Conservation (phyloP, 2,329 filamentous ascomycete genomes). For the Sordariomycetes sp. region DNA sequence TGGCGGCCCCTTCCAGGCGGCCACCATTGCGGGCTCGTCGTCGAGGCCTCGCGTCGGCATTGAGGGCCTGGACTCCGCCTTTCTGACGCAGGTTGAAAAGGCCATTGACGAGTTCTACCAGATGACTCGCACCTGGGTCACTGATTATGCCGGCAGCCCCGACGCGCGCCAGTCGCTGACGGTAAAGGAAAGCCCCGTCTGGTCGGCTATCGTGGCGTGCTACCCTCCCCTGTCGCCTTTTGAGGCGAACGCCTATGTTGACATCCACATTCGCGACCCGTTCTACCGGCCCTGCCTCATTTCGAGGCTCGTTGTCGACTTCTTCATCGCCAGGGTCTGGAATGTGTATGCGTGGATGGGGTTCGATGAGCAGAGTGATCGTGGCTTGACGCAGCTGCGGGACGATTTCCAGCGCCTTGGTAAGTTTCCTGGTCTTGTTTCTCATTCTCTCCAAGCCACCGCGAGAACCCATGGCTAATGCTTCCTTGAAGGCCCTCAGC, state of each 20-base stretch:
- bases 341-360: constrained; percentile 26
- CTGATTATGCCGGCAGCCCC: neutral
- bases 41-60: neutral
- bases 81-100: neutral
- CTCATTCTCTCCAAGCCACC: neutral
- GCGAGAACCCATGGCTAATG: neutral
- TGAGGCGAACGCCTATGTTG: constrained; percentile 28
- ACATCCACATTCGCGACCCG: constrained; percentile 25
- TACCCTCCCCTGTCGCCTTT: constrained; percentile 24
- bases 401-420: constrained; percentile 23
- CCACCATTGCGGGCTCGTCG: neutral
- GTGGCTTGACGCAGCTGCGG: constrained; percentile 22
- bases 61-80: neutral
- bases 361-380: constrained; percentile 21
- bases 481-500: constrained; percentile 18
- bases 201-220: constrained; percentile 23
- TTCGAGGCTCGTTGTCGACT: constrained; percentile 29
- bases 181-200: constrained; percentile 12
- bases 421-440: constrained; percentile 9
- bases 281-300: constrained; percentile 30
- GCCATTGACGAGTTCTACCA: neutral
- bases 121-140: constrained; percentile 1
- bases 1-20: neutral
- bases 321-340: constrained; percentile 29
- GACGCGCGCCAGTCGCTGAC: neutral